Conservation (phyloP, 23 red algal genomes). For the Gracilaria vermiculophylla region DNA sequence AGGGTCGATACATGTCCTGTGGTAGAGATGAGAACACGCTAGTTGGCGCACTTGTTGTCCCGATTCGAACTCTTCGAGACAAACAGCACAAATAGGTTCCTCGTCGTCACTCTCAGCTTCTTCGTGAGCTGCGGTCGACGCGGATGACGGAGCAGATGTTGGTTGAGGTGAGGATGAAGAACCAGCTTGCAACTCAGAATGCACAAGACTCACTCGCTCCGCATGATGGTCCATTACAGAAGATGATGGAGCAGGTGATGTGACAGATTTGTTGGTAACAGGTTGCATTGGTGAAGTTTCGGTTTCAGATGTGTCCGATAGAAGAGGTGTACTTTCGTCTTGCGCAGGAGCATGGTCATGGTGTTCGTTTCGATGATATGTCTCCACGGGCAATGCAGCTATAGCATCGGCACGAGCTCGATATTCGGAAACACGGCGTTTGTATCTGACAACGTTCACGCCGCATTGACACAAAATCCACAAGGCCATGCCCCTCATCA, state of each 20-base stretch:
- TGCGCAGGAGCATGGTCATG: background rate
- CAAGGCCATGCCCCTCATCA: slow-evolving; percentile 90
- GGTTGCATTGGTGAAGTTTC: slow-evolving; percentile 6
- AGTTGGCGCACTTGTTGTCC: slow-evolving; percentile 83
- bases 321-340: background rate
- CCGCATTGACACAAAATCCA: slow-evolving; percentile 95
- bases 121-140: background rate
- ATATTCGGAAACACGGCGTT: slow-evolving; percentile 67
- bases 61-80: slow-evolving; percentile 80
- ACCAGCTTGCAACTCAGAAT: background rate
- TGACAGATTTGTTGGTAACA: background rate
- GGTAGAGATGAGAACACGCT: slow-evolving; percentile 88
- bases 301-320: background rate
- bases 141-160: background rate
- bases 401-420: slow-evolving; percentile 79
- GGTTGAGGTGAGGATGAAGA: background rate
- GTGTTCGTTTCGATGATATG: slow-evolving; percentile 9
- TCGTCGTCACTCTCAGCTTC: slow-evolving; percentile 62
- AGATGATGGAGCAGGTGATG: slow-evolving; percentile 11
- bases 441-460: slow-evolving; percentile 85
- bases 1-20: slow-evolving; percentile 93
- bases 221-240: background rate
- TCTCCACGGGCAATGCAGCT: slow-evolving; percentile 51
- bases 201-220: background rate
- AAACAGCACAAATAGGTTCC: slow-evolving; percentile 71